Base-by-base conservation (phyloP, 331 rosid genomes). In the Malus hybrid region DNA sequence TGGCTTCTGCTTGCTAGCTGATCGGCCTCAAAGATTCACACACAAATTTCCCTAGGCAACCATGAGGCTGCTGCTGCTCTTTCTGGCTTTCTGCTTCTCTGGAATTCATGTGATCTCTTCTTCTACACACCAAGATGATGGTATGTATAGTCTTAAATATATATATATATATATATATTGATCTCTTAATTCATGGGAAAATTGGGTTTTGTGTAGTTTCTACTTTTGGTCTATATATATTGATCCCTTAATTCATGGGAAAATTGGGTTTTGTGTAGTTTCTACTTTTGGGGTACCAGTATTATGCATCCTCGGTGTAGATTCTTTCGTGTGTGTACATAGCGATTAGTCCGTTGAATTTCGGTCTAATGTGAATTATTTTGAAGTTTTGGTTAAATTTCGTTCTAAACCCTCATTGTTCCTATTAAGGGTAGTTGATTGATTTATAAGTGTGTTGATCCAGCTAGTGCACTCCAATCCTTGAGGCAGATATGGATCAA, bases 381-480 rank as follows among this genome's bases (percentile, higher is more conserved):
- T 58, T 24, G 14, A 60, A 26, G 28, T 60, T 72, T 22, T 39
- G 34, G 66, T 50, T 19, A 71, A 70, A 53, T 4, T 4, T 56
- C 3, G n/a, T 19, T 52, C 20, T 52, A 52, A 52, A 52, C 4
- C 57, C 10, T 42, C 6, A 42, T 61, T 61, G 34, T 62, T 66
- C 53, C 13, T 22, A n/a, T 28, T 75, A 19, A 30, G 24, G 39
- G 44, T 55, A 32, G 36, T 58, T 55, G 11, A 75, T 14, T 67
- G 53, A 28, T 46, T 46, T 56, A 11, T 28, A 22, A 71, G 24
- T 46, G 14, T 70, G 24, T 42, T 24, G 48, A 22, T 88, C 82
- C 91, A 92, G 97, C 72, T 74, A 77, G 76, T 71, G 86, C 66
- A 14, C 87, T 92, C 68, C 71, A 77, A 32, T 80, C 97, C 65